phyloP scores from a whole-genome alignment of 192 early-diverging fungal species.

The Podila epigama region DNA sequence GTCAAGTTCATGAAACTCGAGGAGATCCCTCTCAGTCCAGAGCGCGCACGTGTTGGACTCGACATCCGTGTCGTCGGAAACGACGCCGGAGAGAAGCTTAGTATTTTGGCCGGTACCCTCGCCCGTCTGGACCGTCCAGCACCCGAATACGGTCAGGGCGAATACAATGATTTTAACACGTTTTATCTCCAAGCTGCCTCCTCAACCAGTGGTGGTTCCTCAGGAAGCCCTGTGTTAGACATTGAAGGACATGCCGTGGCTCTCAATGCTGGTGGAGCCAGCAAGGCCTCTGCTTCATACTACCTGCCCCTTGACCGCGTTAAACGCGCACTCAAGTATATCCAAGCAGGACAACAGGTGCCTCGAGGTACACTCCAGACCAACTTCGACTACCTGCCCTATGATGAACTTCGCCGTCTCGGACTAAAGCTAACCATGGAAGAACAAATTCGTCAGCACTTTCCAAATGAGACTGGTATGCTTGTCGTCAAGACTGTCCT shows the following conservation, averaged over 20 bases:
- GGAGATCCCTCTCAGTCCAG: conserved; percentile 73
- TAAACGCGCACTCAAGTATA: conserved; percentile 65
- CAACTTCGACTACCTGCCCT: conserved; percentile 72
- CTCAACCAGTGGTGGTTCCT: conserved; percentile 77
- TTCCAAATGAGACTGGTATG: conserved; percentile 76
- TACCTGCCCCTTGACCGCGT: conserved; percentile 82
- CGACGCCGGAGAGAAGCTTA: conserved; percentile 82
- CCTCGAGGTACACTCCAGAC: conserved; percentile 82
- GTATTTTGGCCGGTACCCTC: conserved; percentile 76
- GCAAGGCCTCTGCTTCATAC: conserved; percentile 72
- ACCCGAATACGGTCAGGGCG: conserved; percentile 71
- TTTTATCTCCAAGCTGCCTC: conserved; percentile 84
- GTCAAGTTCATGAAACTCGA: conserved; percentile 74
- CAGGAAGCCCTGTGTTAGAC: conserved; percentile 80
- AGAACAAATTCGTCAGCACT: conserved; percentile 63
- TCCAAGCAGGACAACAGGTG: conserved; percentile 63
- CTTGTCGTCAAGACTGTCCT: conserved; percentile 67
- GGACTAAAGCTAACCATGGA: conserved; percentile 75
- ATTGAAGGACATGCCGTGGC: conserved; percentile 80
- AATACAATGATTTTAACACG: conserved; percentile 84
- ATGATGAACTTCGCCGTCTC: conserved; percentile 74
- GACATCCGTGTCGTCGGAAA: conserved; percentile 84
- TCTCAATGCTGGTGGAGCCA: conserved; percentile 76
- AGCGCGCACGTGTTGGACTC: conserved; percentile 74
- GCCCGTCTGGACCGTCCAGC: conserved; percentile 76